These are phyloP conservation scores for Fusarium tanahbumbuense DNA, from an alignment of 2,329 filamentous ascomycete genomes.

Conservation along the genomic window DNA sequence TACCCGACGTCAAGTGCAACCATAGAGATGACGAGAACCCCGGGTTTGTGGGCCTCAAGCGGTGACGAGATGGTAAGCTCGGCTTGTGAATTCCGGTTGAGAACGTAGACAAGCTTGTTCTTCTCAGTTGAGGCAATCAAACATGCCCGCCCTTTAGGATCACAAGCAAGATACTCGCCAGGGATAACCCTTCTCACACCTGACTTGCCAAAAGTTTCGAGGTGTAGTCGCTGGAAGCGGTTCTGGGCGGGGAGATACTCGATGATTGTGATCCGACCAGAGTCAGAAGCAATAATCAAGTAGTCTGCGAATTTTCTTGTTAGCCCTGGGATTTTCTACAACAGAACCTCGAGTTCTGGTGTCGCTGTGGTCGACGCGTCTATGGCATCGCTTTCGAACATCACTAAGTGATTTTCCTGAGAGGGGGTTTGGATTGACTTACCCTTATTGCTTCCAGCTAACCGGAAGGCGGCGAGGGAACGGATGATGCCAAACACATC, in stretches of 20 bases:
- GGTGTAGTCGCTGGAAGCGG: conserved; percentile 86
- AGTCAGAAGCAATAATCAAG: conserved; percentile 94
- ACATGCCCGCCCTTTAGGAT: conserved; percentile 95
- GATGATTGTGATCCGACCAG: conserved; percentile 91
- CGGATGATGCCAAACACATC: conserved; percentile 97
- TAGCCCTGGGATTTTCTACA: conserved; percentile 42
- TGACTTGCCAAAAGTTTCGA: conserved; percentile 98
- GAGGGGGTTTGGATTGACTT: conserved; percentile 62
- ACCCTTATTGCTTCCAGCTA: conserved; percentile 97
- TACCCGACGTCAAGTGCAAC: conserved; percentile 94
- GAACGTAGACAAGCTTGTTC: conserved; percentile 98
- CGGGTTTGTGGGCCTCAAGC: conserved; percentile 93
- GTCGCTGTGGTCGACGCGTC: conserved; percentile 38
- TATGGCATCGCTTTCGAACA: conserved; percentile 49
- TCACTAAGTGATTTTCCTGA: conserved; percentile 75
- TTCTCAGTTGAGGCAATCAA: conserved; percentile 96
- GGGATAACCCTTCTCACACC: conserved; percentile 93
- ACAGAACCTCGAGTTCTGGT: conserved; percentile 45
- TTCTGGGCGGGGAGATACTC: conserved; percentile 91
- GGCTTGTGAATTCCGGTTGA: conserved; percentile 94
- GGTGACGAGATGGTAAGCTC: conserved; percentile 97
- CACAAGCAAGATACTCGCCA: conserved; percentile 93
- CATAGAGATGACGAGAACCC: conserved; percentile 88
- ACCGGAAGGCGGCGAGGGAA: conserved; percentile 85
- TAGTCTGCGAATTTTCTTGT: conserved; percentile 73